Evolutionary conservation across 2,329 filamentous ascomycete genomes (phyloP), one percentile per base, ranked within the genome.

Genomic region (Paradendryphiella salina): DNA sequence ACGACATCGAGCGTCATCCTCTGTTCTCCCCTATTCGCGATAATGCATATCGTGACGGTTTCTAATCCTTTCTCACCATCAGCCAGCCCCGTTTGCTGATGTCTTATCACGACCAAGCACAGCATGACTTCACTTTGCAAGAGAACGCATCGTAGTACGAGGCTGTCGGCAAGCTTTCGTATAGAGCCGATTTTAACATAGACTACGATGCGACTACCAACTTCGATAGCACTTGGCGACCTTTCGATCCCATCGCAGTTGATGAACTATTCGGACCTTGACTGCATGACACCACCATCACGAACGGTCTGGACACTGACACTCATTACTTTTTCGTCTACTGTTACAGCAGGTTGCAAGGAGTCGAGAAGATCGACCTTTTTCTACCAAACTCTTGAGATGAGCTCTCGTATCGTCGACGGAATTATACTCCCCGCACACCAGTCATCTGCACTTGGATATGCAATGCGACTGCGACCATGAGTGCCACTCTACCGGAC

Each of bases 401-500:
- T 51, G 49, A 50, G 42, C 17, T 33, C 38, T 52, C 48, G 48
- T 52, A 57, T 59, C 45, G 39, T 35, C 18, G 32, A 29, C 56
- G 48, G 46, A 41, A 57, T 41, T 39, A 18, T 38, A 18, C 41
- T 37, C 56, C 56, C 59, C 64, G 59, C 64, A 61, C 57, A 58
- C 53, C 32, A 56, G 52, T 50, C 50, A 54, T 26, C 46, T 50
- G 51, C 58, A 63, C 53, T 49, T 56, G 54, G 61, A 46, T 60
- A 66, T 60, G 62, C 63, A 60, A 57, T 45, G 52, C 59, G 50
- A 57, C 56, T 55, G 49, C 59, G 61, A 56, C 66, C 66, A 67
- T 60, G 50, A 65, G 62, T 66, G 63, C 70, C 70, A 71, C 63
- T 60, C 57, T 63, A 60, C 58, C 69, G 67, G 65, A 67, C 59